These are phyloP conservation scores for Sclerospora graminicola DNA, from an alignment of 352 stramenopile species.

Conservation along the genomic window DNA sequence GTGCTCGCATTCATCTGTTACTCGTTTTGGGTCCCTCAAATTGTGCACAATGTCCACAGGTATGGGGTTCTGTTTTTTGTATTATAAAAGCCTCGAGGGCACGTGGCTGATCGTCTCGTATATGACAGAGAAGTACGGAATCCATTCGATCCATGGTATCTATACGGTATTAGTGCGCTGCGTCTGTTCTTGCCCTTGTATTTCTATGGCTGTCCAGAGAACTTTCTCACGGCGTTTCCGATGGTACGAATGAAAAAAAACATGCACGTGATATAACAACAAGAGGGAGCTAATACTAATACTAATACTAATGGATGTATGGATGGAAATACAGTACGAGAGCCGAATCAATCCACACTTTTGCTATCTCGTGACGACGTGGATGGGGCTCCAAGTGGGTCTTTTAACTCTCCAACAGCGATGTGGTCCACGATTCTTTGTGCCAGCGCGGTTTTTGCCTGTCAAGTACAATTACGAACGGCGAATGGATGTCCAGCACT, in stretches of 20 bases:
- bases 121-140: constrained; percentile 80
- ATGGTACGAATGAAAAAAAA: too few species aligned
- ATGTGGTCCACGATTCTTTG: constrained; percentile 92
- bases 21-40: constrained; percentile 98
- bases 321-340: constrained; percentile 72
- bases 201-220: constrained; percentile 89
- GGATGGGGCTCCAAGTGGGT: constrained; percentile 89
- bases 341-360: constrained; percentile 52
- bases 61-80: too few species aligned
- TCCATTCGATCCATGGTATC: constrained; percentile 90
- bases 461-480: constrained; percentile 97
- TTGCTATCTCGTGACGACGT: constrained; percentile 77
- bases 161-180: constrained; percentile 92
- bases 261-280: background rate
- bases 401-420: constrained; percentile 88
- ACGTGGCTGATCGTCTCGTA: background rate
- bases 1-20: constrained; percentile 91
- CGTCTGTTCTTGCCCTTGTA: constrained; percentile 94
- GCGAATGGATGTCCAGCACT: constrained; percentile 53
- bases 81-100: too few species aligned
- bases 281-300: too few species aligned
- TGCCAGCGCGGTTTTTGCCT: constrained; percentile 91
- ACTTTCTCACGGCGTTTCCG: constrained; percentile 86
- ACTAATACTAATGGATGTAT: too few species aligned
- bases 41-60: constrained; percentile 91